Conservation (phyloP, 805 yeast genomes). For the Metschnikowia matae region DNA sequence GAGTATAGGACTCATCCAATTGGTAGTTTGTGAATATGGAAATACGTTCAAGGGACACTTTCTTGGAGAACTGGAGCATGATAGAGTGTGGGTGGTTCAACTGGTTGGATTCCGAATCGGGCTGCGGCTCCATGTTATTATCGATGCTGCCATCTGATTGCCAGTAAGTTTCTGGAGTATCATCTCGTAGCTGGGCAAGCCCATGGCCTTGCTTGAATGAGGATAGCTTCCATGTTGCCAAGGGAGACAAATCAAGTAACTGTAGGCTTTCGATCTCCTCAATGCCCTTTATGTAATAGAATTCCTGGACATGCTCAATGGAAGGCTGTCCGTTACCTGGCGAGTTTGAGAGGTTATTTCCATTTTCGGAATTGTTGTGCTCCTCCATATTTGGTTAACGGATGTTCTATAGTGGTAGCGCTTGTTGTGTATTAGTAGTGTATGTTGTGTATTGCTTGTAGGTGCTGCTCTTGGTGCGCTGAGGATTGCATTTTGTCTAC, state of each 20-base stretch:
- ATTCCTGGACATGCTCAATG: constrained; percentile 38
- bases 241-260: constrained; percentile 68
- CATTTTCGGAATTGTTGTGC: not conserved
- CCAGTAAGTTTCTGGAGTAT: constrained; percentile 75
- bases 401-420: not conserved
- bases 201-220: constrained; percentile 73
- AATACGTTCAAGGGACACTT: constrained; percentile 63
- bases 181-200: constrained; percentile 66
- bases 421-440: too few relatives aligned
- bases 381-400: not conserved
- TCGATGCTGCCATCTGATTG: constrained; percentile 79
- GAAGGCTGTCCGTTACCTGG: constrained; percentile 24
- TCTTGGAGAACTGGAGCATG: constrained; percentile 74
- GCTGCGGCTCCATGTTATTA: constrained; percentile 18
- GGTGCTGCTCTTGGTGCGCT: not conserved
- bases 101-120: constrained; percentile 29
- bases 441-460: not conserved
- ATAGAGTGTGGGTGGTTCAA: constrained; percentile 74
- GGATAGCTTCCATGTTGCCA: constrained; percentile 83
- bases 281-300: constrained; percentile 44
- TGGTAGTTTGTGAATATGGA: constrained; percentile 67
- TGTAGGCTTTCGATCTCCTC: constrained; percentile 55
- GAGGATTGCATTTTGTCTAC: not conserved
- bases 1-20: constrained; percentile 91
- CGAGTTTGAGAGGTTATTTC: not conserved